Evolutionary conservation across 805 yeast species (phyloP).

Genomic region (Kregervanrija fluxuum): DNA sequence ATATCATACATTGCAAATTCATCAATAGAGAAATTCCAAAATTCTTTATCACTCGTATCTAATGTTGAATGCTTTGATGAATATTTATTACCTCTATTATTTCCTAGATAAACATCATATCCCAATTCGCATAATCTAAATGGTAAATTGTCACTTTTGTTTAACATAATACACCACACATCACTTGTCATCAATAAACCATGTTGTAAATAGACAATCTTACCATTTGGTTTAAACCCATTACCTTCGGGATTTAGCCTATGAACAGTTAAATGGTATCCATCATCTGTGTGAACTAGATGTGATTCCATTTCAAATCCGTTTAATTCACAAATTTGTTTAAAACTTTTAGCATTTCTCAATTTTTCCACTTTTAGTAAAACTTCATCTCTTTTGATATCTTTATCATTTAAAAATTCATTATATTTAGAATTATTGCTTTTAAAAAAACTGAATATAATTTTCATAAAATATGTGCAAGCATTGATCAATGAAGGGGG

Average conservation of each 20-base stretch:
- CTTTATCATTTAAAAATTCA: slow-evolving; percentile 12
- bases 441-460: slow-evolving; percentile 15
- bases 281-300: slow-evolving; percentile 69
- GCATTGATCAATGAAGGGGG: slow-evolving; percentile 19
- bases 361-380: slow-evolving; percentile 27
- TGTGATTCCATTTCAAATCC: slow-evolving; percentile 73
- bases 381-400: slow-evolving; percentile 12
- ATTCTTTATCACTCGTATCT: slow-evolving; percentile 35
- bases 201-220: slow-evolving; percentile 80
- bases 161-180: slow-evolving; percentile 43
- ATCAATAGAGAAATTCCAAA: slow-evolving; percentile 92
- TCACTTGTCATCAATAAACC: slow-evolving; percentile 89
- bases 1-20: slow-evolving; percentile 90
- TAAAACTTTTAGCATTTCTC: slow-evolving; percentile 45
- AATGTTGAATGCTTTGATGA: slow-evolving; percentile 65
- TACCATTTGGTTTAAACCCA: slow-evolving; percentile 28
- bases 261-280: slow-evolving; percentile 69
- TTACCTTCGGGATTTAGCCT: slow-evolving; percentile 40
- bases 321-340: slow-evolving; percentile 58
- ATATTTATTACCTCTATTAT: slow-evolving; percentile 89
- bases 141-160: slow-evolving; percentile 49
- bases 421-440: slow-evolving; percentile 19
- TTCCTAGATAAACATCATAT: slow-evolving; percentile 93
- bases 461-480: slow-evolving; percentile 17
- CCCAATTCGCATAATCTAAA: slow-evolving; percentile 72